Evolutionary conservation across 1,139 yeast species (phyloP).

Genomic region (Candida pseudoviswanathii): DNA sequence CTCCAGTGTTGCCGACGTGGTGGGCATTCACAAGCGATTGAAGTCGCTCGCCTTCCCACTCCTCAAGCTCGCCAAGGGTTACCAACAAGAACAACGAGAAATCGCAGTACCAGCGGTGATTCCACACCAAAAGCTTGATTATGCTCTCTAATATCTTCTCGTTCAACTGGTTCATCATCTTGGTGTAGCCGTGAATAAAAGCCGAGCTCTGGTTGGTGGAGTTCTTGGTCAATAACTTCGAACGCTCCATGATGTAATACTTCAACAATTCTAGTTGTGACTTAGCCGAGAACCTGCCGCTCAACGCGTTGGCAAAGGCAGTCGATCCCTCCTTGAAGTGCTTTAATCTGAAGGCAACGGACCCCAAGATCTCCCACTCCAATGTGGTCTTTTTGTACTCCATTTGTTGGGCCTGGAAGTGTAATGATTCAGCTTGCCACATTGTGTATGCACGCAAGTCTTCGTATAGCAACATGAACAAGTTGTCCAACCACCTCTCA

Average conservation of each 20-base stretch:
- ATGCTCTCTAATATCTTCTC: conserved; percentile 67
- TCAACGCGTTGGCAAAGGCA: conserved; percentile 78
- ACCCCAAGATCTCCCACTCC: conserved; percentile 94
- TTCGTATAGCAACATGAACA: conserved; percentile 84
- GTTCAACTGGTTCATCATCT: conserved; percentile 52
- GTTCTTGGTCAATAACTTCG: conserved; percentile 37
- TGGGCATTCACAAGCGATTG: conserved; percentile 31
- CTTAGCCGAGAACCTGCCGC: conserved; percentile 78
- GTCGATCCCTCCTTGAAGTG: conserved; percentile 80
- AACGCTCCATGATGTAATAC: conserved; percentile 55
- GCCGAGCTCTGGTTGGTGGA: conserved; percentile 23
- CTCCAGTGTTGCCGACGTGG: conserved; percentile 47
- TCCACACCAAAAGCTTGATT: conserved; percentile 86
- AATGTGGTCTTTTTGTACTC: conserved; percentile 77
- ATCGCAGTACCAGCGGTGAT: conserved; percentile 95
- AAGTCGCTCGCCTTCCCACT: conserved; percentile 59
- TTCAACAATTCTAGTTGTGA: conserved; percentile 76
- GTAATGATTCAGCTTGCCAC: conserved; percentile 85
- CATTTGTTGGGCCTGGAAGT: conserved; percentile 69
- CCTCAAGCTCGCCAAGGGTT: conserved; percentile 61
- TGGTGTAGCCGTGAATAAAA: conserved; percentile 35
- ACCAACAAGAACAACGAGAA: conserved; percentile 70
- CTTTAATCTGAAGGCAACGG: conserved; percentile 75
- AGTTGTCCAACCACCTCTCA: conserved; percentile 92
- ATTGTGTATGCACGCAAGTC: conserved; percentile 83